Evolutionary conservation across 169 alveolate genomes (phyloP).

Genomic region (Perkinsus olseni): DNA sequence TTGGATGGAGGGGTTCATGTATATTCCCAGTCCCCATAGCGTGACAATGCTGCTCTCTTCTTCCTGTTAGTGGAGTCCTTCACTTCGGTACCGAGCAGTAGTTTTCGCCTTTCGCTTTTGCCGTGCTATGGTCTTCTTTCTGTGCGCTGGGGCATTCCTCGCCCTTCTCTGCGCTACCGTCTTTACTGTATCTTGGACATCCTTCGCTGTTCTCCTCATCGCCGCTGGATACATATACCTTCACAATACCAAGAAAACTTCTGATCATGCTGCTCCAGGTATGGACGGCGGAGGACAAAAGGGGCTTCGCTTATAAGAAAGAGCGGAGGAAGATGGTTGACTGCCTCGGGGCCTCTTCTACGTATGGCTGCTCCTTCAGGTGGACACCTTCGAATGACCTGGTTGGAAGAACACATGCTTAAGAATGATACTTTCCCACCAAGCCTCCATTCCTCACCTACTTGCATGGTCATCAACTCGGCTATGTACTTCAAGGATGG

Average conservation of each 20-base stretch:
- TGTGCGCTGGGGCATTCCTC: neutral
- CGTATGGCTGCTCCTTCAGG: no score
- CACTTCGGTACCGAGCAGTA: neutral
- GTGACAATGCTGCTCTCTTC: no score
- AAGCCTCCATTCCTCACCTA: neutral
- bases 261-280: neutral
- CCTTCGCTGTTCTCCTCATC: neutral
- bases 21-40: neutral
- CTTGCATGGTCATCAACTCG: neutral
- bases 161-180: neutral
- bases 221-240: neutral
- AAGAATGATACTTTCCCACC: neutral
- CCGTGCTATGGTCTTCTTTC: neutral
- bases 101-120: neutral
- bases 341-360: no score
- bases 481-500: neutral
- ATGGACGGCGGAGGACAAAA: neutral
- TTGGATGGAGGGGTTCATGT: no score
- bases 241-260: neutral
- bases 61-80: no score
- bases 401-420: neutral
- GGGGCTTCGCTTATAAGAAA: no score
- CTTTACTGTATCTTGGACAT: neutral
- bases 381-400: neutral
- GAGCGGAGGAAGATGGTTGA: no score